Evolutionary conservation across 2,329 filamentous ascomycete species (phyloP), one percentile per base, ranked within the genome.

Genomic region (Colletotrichum karsti): DNA sequence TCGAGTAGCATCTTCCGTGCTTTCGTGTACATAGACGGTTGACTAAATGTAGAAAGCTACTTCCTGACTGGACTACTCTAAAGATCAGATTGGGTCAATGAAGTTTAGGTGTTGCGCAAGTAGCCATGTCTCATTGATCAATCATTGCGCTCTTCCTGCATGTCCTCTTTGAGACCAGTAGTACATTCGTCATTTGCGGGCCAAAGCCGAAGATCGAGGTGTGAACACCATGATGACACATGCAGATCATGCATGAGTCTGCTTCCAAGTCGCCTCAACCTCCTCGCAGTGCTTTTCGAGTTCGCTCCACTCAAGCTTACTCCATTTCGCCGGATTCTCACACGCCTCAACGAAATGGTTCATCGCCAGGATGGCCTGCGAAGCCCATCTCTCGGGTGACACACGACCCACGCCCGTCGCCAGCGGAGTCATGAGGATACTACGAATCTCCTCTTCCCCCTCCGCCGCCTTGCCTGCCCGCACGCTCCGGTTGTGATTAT

Each of bases 291-390:
- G 72, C 10, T 72, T 58, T 8, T 51, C 58, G 8, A 78, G 67
- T 13, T 79, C 74, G 2, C 41, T 48, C 82, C 82, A 84, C 1
- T 74, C 69, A 56, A 86, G 70, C 3, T 62, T 44, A 9, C 75
- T 74, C 85, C 84, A 87, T 62, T 76, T 77, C 42, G 76, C 75
- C 0, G 81, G 81, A 20, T 80, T 76, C 70, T 82, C 77, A 33
- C 81, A 70, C 4, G 85, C 83, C 55, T 86, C 81, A 2, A 83
- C 77, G 69, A 81, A 88, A 73, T 88, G 84, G 73, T 83, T 87
- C 67, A 88, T 71, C 0, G 85, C 85, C 20, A 87, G 64, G 18
- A 86, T 81, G 18, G 79, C 75, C 77, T 88, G 86, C 33, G 74
- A 74, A 9, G 86, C 85, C 85, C 86, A 88, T 3, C 77, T 79